These are phyloP conservation scores for Xylariaceae sp. DNA, from an alignment of 2,329 filamentous ascomycete genomes.

Conservation along the genomic window DNA sequence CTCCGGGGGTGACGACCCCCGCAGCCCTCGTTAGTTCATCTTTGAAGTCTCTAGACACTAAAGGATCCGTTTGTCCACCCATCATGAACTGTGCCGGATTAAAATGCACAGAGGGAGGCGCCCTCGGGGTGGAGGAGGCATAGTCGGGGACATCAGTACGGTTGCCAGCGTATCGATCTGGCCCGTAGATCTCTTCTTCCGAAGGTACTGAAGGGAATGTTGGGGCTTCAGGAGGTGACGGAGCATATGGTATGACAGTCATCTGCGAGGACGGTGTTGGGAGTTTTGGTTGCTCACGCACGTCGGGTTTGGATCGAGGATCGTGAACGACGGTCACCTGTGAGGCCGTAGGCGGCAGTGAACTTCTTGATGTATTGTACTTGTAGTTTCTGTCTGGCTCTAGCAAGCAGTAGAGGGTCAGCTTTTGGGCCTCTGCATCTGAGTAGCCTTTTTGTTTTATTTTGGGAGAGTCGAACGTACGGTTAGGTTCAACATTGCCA, in stretches of 20 bases:
- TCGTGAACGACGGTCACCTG: slow-evolving; percentile 38
- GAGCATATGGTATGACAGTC: slow-evolving; percentile 44
- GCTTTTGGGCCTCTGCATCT: neutral
- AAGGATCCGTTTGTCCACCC: slow-evolving; percentile 36
- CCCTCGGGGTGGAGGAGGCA: slow-evolving; percentile 29
- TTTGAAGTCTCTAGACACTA: slow-evolving; percentile 48
- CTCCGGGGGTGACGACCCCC: slow-evolving; percentile 70
- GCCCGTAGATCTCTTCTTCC: slow-evolving; percentile 51
- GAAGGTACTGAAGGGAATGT: slow-evolving; percentile 42
- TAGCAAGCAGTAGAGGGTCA: slow-evolving; percentile 22
- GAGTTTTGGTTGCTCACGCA: slow-evolving; percentile 30
- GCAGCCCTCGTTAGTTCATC: slow-evolving; percentile 58
- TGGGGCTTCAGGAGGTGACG: slow-evolving; percentile 46
- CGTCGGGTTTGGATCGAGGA: slow-evolving; percentile 27
- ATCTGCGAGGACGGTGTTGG: slow-evolving; percentile 45
- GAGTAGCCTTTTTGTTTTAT: neutral
- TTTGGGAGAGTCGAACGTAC: slow-evolving; percentile 21
- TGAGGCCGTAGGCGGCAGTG: slow-evolving; percentile 34
- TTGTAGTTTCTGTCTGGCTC: slow-evolving; percentile 29
- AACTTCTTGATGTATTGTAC: slow-evolving; percentile 27
- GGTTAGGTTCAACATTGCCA: slow-evolving; percentile 24
- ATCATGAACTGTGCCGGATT: slow-evolving; percentile 47
- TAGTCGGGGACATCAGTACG: slow-evolving; percentile 33
- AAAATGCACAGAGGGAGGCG: slow-evolving; percentile 43
- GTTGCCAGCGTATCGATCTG: slow-evolving; percentile 48